Conservation (phyloP, 2,329 filamentous ascomycete species). For the Mycosphaerella arachidis region DNA sequence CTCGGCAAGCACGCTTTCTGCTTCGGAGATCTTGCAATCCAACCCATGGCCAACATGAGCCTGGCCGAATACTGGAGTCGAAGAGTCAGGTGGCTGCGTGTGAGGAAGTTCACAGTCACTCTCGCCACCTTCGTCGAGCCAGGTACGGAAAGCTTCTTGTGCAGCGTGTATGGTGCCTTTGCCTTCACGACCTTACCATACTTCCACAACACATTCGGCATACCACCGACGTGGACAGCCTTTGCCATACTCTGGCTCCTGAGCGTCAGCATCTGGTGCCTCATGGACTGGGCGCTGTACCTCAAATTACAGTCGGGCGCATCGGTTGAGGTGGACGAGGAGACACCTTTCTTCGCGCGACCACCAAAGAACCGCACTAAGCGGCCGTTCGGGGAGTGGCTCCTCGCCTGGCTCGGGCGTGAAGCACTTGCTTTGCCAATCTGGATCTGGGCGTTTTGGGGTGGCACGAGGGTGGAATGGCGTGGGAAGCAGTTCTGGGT, state of each 20-base stretch:
- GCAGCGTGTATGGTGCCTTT: constrained; percentile 74
- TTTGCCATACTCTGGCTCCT: constrained; percentile 63
- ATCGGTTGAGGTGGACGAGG: constrained; percentile 64
- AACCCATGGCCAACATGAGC: constrained; percentile 81
- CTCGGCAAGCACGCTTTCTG: constrained; percentile 78
- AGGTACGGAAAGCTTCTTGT: constrained; percentile 82
- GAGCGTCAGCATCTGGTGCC: constrained; percentile 66
- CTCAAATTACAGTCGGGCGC: constrained; percentile 66
- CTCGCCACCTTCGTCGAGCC: constrained; percentile 88
- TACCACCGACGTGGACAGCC: constrained; percentile 63
- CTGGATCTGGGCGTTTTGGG: constrained; percentile 83
- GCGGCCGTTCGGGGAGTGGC: constrained; percentile 65
- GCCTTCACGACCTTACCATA: constrained; percentile 69
- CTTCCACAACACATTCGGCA: constrained; percentile 49
- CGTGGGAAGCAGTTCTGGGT: constrained; percentile 78
- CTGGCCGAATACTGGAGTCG: constrained; percentile 72
- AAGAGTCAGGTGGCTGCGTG: constrained; percentile 83
- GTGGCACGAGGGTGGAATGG: constrained; percentile 86
- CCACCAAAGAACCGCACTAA: constrained; percentile 44
- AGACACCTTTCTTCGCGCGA: constrained; percentile 70
- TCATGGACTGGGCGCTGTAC: constrained; percentile 70
- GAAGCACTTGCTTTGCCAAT: constrained; percentile 81
- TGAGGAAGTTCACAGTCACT: constrained; percentile 89
- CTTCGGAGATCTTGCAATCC: constrained; percentile 80
- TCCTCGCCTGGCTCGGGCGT: constrained; percentile 76